Percentiles rank a stretch among this genome's conserved stretches.
phyloP scores from a whole-genome alignment of 306 rosid genomes.

The Glycine soja region DNA sequence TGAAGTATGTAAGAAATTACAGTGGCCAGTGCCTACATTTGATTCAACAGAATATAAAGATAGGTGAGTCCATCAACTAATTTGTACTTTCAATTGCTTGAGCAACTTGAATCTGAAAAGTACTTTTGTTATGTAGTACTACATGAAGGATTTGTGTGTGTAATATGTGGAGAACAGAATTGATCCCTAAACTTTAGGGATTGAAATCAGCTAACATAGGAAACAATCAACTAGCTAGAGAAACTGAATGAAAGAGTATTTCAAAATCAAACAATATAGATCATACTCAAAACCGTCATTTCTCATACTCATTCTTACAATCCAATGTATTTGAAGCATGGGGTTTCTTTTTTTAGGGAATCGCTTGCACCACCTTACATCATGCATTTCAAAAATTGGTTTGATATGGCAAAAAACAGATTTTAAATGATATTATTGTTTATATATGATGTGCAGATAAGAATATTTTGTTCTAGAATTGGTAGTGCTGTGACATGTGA shows the following conservation, averaged over 20 bases:
- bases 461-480: slow-evolving; percentile 3
- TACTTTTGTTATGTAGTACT: not conserved
- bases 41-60: slow-evolving; percentile 64
- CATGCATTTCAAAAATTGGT: not conserved
- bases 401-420: not conserved
- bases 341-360: not conserved
- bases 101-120: not conserved
- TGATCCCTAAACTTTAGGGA: not conserved
- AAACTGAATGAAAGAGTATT: not conserved
- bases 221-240: not conserved
- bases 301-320: too few species aligned
- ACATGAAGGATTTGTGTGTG: not conserved
- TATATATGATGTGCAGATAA: slow-evolving; percentile 5
- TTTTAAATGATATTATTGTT: not conserved
- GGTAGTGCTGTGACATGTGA: not conserved
- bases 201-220: not conserved
- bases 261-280: not conserved
- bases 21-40: slow-evolving; percentile 83
- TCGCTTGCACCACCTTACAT: too few species aligned
- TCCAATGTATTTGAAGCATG: not conserved
- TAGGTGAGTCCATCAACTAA: slow-evolving; percentile 55
- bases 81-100: not conserved
- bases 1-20: slow-evolving; percentile 72
- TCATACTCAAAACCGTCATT: too few species aligned
- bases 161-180: not conserved